Evolutionary conservation across 495 filamentous ascomycete genomes (phyloP), one percentile per base, ranked within the genome.

Genomic region (Parmelia sp.): DNA sequence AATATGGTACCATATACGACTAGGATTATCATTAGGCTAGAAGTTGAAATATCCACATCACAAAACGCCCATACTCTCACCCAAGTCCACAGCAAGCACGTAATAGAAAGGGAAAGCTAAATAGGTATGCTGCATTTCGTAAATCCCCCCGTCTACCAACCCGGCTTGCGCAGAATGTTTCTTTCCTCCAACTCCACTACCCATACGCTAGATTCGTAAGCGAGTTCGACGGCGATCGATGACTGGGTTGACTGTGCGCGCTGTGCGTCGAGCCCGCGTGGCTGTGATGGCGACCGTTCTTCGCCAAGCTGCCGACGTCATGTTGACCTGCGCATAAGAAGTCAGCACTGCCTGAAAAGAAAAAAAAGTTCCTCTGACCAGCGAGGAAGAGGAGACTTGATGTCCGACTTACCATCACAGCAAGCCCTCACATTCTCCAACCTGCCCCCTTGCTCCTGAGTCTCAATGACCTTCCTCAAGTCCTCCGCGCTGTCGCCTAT

Each of bases 401-500:
- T 11, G 0, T 51, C 15, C 23, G 2, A 78, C 86, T 80, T 78
- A 93, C 91, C 94, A 84, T 97, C 94, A 75, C 94, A 98, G 77
- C 94, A 98, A 60, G 92, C 92, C 72, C 94, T 82, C 57, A 98
- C 94, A 72, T 98, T 96, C 77, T 96, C 95, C 68, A 98, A 80
- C 63, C 86, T 19, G 3, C 65, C 65, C 6, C 65, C 62, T 0
- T 44, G 42, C 53, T 96, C 90, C 67, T 92, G 87, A 63, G 79
- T 76, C 71, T 91, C 88, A 67, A 91, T 88, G 59, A 88, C 85
- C 61, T 85, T 80, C 63, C 89, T 80, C 39, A 96, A 69, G 71
- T 96, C 90, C 68, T 96, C 92, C 10, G 86, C 85, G 66, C 88
- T 91, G 69, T 92, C 88, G 60, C 53, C 71, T 63, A 62, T 66